These are phyloP conservation scores for Penicillium herquei DNA, from an alignment of 495 filamentous ascomycete species.

Conservation along the genomic window DNA sequence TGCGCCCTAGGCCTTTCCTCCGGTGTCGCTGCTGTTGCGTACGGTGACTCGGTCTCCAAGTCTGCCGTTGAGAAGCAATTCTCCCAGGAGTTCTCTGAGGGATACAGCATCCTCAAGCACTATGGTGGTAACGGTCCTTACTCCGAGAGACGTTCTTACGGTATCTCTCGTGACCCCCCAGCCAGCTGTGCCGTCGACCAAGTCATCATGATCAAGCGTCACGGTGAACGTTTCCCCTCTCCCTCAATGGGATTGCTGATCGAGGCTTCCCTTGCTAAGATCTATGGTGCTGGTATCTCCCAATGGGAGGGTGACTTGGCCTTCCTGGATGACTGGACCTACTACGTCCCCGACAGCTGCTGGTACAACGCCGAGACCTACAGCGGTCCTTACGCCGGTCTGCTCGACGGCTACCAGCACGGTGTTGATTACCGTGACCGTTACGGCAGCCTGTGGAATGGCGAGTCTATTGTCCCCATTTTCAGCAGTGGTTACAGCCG, in stretches of 20 bases:
- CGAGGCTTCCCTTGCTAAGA: conserved; percentile 16
- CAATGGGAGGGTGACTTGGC: conserved; percentile 40
- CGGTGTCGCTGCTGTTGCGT: not conserved
- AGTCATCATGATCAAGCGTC: conserved; percentile 37
- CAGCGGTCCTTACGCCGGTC: conserved; percentile 52
- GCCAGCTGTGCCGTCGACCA: conserved; percentile 23
- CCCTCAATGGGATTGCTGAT: conserved; percentile 7
- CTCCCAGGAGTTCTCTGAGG: conserved; percentile 17
- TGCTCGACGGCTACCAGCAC: conserved; percentile 42
- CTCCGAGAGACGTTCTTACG: conserved; percentile 16
- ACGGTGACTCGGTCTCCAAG: not conserved
- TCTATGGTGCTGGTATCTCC: conserved; percentile 11
- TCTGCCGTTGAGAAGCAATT: conserved; percentile 8
- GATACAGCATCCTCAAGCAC: conserved; percentile 19
- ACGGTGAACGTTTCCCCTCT: conserved; percentile 54
- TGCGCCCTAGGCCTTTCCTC: conserved; percentile 1
- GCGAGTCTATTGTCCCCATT: conserved; percentile 25
- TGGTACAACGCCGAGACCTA: conserved; percentile 27
- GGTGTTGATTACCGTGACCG: conserved; percentile 41
- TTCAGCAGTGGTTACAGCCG: conserved; percentile 49
- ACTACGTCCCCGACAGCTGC: conserved; percentile 40
- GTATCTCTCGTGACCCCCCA: conserved; percentile 23
- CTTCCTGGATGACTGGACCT: conserved; percentile 52
- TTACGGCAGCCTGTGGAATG: conserved; percentile 43
- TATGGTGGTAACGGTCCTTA: conserved; percentile 19